Evolutionary conservation across 2,329 filamentous ascomycete genomes (phyloP).

Genomic region (Orbilia quercus): DNA sequence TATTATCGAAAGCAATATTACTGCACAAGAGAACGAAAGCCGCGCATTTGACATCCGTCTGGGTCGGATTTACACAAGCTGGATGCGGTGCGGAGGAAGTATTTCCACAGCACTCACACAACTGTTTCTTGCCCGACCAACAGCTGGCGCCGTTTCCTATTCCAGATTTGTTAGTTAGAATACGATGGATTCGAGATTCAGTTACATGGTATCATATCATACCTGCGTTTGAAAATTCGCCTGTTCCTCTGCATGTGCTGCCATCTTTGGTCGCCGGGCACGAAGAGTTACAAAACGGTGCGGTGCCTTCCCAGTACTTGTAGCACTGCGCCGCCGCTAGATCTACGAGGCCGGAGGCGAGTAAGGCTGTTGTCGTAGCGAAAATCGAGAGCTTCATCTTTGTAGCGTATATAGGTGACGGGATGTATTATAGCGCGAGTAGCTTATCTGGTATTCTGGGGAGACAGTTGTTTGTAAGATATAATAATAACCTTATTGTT

Average conservation of each 20-base stretch:
- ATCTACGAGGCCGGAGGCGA: constrained; percentile 29
- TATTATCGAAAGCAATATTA: constrained; percentile 16
- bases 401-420: background rate
- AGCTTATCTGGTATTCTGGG: too few species aligned
- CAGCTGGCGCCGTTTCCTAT: constrained; percentile 29
- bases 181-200: background rate
- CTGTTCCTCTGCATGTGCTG: constrained; percentile 26
- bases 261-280: constrained; percentile 23
- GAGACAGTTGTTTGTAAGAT: too few species aligned
- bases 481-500: too few species aligned
- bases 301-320: constrained; percentile 45
- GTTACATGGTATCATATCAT: too few species aligned
- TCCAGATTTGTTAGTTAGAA: too few species aligned
- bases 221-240: constrained; percentile 33
- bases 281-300: constrained; percentile 35
- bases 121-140: constrained; percentile 31
- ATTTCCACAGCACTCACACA: constrained; percentile 29
- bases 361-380: constrained; percentile 8
- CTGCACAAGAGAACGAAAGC: constrained; percentile 31
- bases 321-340: constrained; percentile 24
- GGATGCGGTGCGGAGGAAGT: constrained; percentile 2
- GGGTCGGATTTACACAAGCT: constrained; percentile 11
- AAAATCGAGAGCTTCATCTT: constrained; percentile 40
- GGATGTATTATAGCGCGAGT: background rate
- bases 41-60: constrained; percentile 24